Base-by-base conservation (phyloP, 2,329 filamentous ascomycete genomes). In the Penicillium brasilianum region DNA sequence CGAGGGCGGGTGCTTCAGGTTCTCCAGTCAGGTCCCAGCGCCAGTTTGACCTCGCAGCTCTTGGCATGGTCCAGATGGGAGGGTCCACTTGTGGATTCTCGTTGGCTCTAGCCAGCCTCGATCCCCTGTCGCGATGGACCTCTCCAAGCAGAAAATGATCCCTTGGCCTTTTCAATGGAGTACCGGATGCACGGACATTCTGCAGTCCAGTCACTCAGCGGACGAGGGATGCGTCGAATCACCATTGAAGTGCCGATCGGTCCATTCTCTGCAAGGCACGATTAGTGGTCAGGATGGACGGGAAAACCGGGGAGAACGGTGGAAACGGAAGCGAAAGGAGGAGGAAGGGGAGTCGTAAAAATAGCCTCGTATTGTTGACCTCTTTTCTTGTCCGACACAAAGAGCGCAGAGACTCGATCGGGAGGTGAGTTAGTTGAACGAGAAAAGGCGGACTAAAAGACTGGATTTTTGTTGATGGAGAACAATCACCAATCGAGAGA, bases 1-100 rank as follows among this genome's bases (percentile, higher is more conserved):
- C 68, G 63, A 67, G 58, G 65, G 72, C 68, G 66, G 70, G 69
- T 75, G 72, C 72, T 74, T 76, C 71, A 75, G 68, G 66, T 72
- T 64, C 53, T 55, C 43, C 53, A 55, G 53, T 44, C 39, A 55
- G 43, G 41, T 56, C 67, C 68, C 70, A 67, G 72, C 70, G 72
- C 70, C 71, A 74, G 73, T 74, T 76, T 75, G 66, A 74, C 68
- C 63, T 66, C 25, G 56, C 25, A 50, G 57, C 30, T 14, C 66
- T 70, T 68, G 68, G 69, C 66, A 65, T 41, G 20, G 18, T n/a
- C 34, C 22, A 22, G 25, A 30, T 53, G 22, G 50, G 41, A 62
- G 46, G 55, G 55, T 48, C 49, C 49, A 43, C 55, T 22, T 14
- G 61, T 34, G 46, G 32, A 32, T 22, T 57, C 48, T 48, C n/a